These are phyloP conservation scores for Leccinum pachyderme DNA, from an alignment of 1,284 basidiomycete genomes.

Conservation along the genomic window DNA sequence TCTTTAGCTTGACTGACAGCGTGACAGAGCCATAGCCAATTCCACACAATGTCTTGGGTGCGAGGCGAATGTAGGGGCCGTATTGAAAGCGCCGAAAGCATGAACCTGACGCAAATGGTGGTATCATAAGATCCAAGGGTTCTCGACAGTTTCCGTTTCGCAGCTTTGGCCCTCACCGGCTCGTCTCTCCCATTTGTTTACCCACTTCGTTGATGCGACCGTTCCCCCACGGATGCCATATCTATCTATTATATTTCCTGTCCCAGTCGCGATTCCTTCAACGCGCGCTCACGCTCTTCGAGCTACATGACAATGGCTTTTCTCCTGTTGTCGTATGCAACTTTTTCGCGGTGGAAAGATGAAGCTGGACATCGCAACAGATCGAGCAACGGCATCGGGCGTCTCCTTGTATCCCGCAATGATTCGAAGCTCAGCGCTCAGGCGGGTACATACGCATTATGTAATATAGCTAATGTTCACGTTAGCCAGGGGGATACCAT, in stretches of 20 bases:
- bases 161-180: constrained; percentile 41
- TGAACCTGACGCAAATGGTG: constrained; percentile 68
- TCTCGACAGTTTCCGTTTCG: constrained; percentile 27
- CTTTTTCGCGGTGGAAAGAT: constrained; percentile 67
- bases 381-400: constrained; percentile 73
- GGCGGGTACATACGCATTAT: too few species aligned
- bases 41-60: constrained; percentile 61
- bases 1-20: constrained; percentile 55
- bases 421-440: too few species aligned
- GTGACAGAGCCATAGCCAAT: constrained; percentile 63
- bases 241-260: constrained; percentile 54
- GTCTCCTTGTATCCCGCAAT: too few species aligned
- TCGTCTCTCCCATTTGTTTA: constrained; percentile 60
- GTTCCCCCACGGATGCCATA: constrained; percentile 53
- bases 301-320: constrained; percentile 83
- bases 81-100: constrained; percentile 54
- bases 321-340: constrained; percentile 72
- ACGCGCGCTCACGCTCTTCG: constrained; percentile 74
- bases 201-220: constrained; percentile 81
- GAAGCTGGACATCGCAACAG: constrained; percentile 82
- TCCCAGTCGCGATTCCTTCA: constrained; percentile 70
- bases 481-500: neutral
- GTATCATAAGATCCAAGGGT: constrained; percentile 67
- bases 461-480: neutral
- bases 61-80: constrained; percentile 45